Evolutionary conservation across 148 eudicot genomes (phyloP).

Genomic region (Chenopodium suecicum): DNA sequence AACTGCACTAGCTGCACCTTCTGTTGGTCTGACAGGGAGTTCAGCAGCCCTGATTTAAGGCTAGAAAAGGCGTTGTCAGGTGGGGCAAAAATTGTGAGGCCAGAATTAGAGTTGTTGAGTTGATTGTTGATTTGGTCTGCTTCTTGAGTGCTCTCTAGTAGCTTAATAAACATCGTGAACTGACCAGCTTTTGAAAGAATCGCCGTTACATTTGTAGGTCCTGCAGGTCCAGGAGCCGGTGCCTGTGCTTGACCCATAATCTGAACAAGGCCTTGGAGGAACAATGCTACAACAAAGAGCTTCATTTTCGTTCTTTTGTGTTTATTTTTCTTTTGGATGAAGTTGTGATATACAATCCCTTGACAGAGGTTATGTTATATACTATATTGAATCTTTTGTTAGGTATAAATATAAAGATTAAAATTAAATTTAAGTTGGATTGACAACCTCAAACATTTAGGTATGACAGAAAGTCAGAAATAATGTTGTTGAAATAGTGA

Average conservation of each 20-base stretch:
- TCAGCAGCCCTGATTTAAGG: constrained; percentile 69
- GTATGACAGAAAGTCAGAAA: background rate
- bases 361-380: constrained; percentile 22
- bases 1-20: constrained; percentile 67
- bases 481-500: constrained; percentile 20
- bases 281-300: constrained; percentile 30
- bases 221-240: constrained; percentile 64
- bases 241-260: constrained; percentile 52
- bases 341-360: constrained; percentile 5
- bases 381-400: constrained; percentile 18
- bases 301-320: constrained; percentile 24
- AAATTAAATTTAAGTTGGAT: constrained; percentile 8
- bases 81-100: constrained; percentile 79
- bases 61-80: constrained; percentile 74
- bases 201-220: constrained; percentile 67
- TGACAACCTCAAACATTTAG: constrained; percentile 10
- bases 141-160: constrained; percentile 55
- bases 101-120: constrained; percentile 76
- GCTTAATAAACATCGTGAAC: constrained; percentile 63
- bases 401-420: constrained; percentile 33
- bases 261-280: constrained; percentile 29
- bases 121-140: constrained; percentile 65
- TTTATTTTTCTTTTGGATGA: background rate
- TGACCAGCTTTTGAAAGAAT: constrained; percentile 83
- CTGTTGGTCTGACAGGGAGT: constrained; percentile 71